Evolutionary conservation across 2,329 filamentous ascomycete species (phyloP), one percentile per base, ranked within the genome.

Genomic region (Elsinoe perseae): DNA sequence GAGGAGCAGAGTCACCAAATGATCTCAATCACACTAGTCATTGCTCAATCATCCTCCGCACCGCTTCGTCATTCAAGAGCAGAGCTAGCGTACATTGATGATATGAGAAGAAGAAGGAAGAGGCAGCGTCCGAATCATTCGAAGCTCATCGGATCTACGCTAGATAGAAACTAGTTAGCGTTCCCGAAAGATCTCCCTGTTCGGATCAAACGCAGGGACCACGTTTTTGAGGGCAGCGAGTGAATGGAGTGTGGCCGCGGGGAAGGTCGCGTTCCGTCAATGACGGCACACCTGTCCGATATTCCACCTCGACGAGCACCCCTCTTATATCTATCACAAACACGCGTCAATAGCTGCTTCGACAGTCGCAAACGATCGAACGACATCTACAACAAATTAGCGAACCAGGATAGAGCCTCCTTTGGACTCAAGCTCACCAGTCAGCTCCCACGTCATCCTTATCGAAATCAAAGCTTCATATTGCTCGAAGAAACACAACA

Each of bases 211-310:
- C 18, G 43, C 43, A 48, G 43, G 44, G 25, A 50, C 44, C 44
- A 50, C 44, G 44, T 50, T 50, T 50, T 50, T 27, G 21, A 50
- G 44, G 44, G 25, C 44, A 14, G 25, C 25, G 14, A 50, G 44
- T 50, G 44, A 36, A 23, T 52, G 44, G 23, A 12, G 21, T 20
- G 9, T 18, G 28, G 48, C 30, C 28, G 48, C 28, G 48, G 48
- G 32, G 48, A 52, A 38, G 48, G 28, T 25, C 28, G 28, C 28
- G 28, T 30, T 52, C 48, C 30, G 28, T 36, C 48, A 48, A 38
- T 52, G 48, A 52, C 48, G 48, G 48, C 48, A 52, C 48, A 52
- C n/a, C 28, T 52, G 28, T 52, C 44, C 32, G 21, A 52, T 52
- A 52, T 52, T 52, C 44, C 18, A 38, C 28, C 30, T 25, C 48